Percentiles rank a stretch among this genome's conserved stretches.
These are phyloP conservation scores for Pseudoperonospora humuli DNA, from an alignment of 352 stramenopile species.

Conservation along the genomic window DNA sequence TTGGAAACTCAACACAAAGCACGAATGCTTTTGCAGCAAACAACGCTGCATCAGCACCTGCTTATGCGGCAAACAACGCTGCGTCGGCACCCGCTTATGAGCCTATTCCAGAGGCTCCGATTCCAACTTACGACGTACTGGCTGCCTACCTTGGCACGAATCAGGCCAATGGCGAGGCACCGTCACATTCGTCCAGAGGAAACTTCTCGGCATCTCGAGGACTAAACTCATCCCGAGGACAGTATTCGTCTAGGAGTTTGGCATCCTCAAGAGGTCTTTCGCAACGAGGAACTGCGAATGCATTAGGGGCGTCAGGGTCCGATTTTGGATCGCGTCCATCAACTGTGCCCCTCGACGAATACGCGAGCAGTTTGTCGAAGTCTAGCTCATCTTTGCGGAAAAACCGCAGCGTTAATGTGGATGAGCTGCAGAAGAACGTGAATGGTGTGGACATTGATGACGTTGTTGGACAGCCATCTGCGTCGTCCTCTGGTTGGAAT, in stretches of 20 bases:
- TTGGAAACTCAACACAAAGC: slow-evolving; percentile 13
- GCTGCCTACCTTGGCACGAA: slow-evolving; percentile 32
- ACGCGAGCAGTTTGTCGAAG: slow-evolving; percentile 19
- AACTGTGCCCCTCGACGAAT: slow-evolving; percentile 22
- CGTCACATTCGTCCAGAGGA: slow-evolving; percentile 1
- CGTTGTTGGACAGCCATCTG: slow-evolving; percentile 12
- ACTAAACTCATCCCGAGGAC: not conserved
- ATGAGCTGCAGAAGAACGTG: slow-evolving; percentile 28
- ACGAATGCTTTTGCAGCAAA: slow-evolving; percentile 10
- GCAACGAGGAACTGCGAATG: slow-evolving; percentile 9
- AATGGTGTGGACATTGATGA: slow-evolving; percentile 24
- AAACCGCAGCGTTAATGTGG: slow-evolving; percentile 31
- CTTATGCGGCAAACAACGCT: slow-evolving; percentile 15
- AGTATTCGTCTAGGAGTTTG: slow-evolving; percentile 10
- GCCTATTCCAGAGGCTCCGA: slow-evolving; percentile 9
- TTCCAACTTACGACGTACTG: slow-evolving; percentile 33
- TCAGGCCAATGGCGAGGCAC: slow-evolving; percentile 17
- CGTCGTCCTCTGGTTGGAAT: slow-evolving; percentile 9
- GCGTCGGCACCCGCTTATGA: slow-evolving; percentile 6
- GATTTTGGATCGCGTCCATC: slow-evolving; percentile 13
- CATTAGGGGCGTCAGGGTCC: slow-evolving; percentile 12
- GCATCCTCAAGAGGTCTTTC: slow-evolving; percentile 16
- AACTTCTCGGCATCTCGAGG: not conserved
- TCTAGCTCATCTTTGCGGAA: slow-evolving; percentile 19
- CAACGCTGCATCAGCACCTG: slow-evolving; percentile 6